Evolutionary conservation across 2,329 filamentous ascomycete genomes (phyloP).

Genomic region (Berkeleyomyces basicola): DNA sequence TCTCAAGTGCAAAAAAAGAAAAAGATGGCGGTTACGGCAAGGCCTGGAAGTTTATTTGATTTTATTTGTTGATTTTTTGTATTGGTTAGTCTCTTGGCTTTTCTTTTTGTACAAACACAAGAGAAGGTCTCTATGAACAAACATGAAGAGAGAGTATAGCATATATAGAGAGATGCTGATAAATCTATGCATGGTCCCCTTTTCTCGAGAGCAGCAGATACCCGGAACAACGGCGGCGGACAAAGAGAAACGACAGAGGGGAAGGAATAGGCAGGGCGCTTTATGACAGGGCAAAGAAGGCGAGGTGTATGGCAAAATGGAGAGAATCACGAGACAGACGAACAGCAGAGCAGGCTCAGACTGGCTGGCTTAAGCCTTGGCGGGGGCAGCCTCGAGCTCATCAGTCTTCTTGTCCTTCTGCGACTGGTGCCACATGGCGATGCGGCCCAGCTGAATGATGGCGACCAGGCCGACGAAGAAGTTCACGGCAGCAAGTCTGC

Average conservation of each 20-base stretch:
- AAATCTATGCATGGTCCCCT: too few relatives aligned
- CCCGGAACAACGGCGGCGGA: neutral
- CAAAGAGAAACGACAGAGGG: neutral
- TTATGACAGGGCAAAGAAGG: neutral
- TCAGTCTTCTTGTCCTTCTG: conserved; percentile 25
- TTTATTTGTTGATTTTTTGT: neutral
- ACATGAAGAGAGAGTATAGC: too few relatives aligned
- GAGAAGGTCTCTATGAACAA: neutral
- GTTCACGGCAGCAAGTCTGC: conserved; percentile 81
- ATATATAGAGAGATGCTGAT: too few relatives aligned
- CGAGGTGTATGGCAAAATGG: neutral
- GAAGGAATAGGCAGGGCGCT: neutral
- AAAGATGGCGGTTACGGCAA: neutral
- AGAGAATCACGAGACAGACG: neutral
- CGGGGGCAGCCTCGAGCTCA: neutral
- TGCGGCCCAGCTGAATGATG: conserved; percentile 63
- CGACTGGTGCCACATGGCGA: conserved; percentile 46
- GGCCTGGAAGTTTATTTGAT: too few relatives aligned
- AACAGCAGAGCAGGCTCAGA: neutral
- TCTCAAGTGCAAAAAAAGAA: neutral
- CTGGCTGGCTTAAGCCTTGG: conserved; percentile 17
- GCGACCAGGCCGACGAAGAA: conserved; percentile 92
- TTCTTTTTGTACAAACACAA: neutral
- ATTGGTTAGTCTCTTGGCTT: neutral
- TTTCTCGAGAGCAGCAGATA: too few relatives aligned